phyloP scores from a whole-genome alignment of 345 rosid species.

The Hibiscus mutabilis region DNA sequence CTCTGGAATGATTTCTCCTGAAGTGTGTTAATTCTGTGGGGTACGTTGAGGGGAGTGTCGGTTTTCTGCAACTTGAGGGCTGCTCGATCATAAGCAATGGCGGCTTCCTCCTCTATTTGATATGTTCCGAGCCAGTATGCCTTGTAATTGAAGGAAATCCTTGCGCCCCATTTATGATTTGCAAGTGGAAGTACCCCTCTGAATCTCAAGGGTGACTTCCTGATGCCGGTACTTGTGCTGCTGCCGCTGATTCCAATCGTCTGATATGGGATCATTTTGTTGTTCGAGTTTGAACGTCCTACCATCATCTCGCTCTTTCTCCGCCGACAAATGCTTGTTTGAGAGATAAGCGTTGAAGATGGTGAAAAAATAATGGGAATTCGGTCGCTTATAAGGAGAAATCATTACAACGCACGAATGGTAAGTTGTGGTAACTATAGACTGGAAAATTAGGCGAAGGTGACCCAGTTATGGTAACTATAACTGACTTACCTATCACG shows the following conservation, averaged over 20 bases:
- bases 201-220: conserved; percentile 12
- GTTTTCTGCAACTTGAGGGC: conserved; percentile 23
- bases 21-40: neutral
- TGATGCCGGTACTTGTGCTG: neutral
- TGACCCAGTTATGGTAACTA: neutral
- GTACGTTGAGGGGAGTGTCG: conserved; percentile 18
- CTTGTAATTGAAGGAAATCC: conserved; percentile 19
- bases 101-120: conserved; percentile 17
- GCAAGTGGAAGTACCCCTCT: conserved; percentile 16
- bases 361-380: neutral
- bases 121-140: conserved; percentile 26
- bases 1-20: conserved; percentile 20
- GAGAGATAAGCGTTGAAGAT: neutral
- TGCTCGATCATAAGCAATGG: conserved; percentile 28
- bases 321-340: neutral
- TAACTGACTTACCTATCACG: neutral
- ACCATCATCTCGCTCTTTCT: neutral
- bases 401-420: neutral
- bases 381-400: neutral
- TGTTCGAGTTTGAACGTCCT: neutral
- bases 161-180: conserved; percentile 24
- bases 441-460: neutral
- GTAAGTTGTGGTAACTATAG: neutral
- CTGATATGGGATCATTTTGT: neutral
- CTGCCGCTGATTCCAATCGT: neutral